phyloP scores from a whole-genome alignment of 1,139 yeast genomes.

The Candida glucosophila region DNA sequence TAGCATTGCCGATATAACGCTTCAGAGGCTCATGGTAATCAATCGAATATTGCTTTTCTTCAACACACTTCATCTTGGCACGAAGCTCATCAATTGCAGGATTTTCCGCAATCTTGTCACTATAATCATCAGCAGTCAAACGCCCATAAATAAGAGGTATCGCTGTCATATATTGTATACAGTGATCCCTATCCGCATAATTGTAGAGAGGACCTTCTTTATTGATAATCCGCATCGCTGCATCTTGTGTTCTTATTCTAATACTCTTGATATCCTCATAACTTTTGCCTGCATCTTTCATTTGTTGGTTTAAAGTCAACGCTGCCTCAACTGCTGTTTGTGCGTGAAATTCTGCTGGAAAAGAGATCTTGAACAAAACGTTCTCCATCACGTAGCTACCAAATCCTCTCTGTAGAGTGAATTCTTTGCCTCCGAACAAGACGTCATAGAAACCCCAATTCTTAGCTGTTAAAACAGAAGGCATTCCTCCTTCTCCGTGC shows the following conservation, averaged over 20 bases:
- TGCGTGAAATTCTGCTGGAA: constrained; percentile 64
- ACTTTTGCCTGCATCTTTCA: constrained; percentile 31
- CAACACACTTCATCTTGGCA: constrained; percentile 45
- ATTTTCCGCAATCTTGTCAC: constrained; percentile 41
- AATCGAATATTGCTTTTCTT: constrained; percentile 35
- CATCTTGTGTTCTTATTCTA: constrained; percentile 49
- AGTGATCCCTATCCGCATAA: constrained; percentile 57
- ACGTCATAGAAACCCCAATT: constrained; percentile 60
- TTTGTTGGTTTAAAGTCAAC: constrained; percentile 28
- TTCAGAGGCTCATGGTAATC: constrained; percentile 51
- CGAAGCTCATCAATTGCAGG: constrained; percentile 45
- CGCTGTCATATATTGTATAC: constrained; percentile 56
- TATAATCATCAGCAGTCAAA: constrained; percentile 48
- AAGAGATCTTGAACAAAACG: constrained; percentile 49
- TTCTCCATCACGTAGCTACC: constrained; percentile 60
- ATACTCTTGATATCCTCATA: constrained; percentile 40
- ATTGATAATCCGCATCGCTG: constrained; percentile 51
- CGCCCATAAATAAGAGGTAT: constrained; percentile 46
- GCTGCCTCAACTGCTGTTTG: constrained; percentile 58
- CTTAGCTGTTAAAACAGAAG: constrained; percentile 45
- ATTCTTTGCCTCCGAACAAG: constrained; percentile 42
- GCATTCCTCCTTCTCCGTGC: constrained; percentile 48
- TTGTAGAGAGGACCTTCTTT: constrained; percentile 50
- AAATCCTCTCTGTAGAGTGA: constrained; percentile 43
- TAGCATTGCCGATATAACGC: constrained; percentile 49